Base-by-base conservation (phyloP, 2,329 filamentous ascomycete genomes). In the Fusarium multiceps region DNA sequence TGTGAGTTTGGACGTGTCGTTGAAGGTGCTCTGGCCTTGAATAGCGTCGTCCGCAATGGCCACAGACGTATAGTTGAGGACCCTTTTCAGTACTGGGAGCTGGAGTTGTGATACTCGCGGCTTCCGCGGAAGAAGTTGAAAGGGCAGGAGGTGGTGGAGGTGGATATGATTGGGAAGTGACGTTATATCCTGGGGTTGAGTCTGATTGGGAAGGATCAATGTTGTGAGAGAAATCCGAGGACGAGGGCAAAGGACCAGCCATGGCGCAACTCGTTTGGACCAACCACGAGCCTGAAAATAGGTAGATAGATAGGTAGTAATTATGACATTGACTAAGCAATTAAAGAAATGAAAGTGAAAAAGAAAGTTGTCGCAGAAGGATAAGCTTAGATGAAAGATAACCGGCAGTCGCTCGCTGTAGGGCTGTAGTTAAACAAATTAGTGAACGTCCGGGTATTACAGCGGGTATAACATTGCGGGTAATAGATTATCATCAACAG, bases 21-120 rank as follows among this genome's bases (percentile, higher is more conserved):
- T 86, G 84, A 13, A 87, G 82, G 71, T 87, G 85, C 72, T 87
- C 85, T 5, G 85, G 85, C 14, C 85, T 82, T 40, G 84, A 85
- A 69, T 87, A 87, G 20, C 84, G 80, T 65, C 81, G 80, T 51
- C 84, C 81, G 69, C 85, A 87, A 67, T 86, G 83, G 53, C 83
- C 83, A 62, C 85, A 87, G 55, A 85, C 84, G 69, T 87, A 84
- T 21, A 83, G 67, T 40, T 81, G 82, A 54, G 71, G 75, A 16
- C 72, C 72, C 13, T 66, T 66, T 62, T 78, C 78, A 48, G 70
- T 71, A 42, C 51, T 61, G 25, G 49, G 63, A 34, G 62, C 32
- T 2, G 63, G 55, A 27, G 65, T 53, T 18, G 55, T 7, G 16
- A 27, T 34, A 12, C 41, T 47, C 7, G 42, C 20, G 11, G 42